A percentile compares a stretch with the other conserved stretches of the same genome.
phyloP scores from a whole-genome alignment of 75 land plant species.

The Pinus albicaulis region DNA sequence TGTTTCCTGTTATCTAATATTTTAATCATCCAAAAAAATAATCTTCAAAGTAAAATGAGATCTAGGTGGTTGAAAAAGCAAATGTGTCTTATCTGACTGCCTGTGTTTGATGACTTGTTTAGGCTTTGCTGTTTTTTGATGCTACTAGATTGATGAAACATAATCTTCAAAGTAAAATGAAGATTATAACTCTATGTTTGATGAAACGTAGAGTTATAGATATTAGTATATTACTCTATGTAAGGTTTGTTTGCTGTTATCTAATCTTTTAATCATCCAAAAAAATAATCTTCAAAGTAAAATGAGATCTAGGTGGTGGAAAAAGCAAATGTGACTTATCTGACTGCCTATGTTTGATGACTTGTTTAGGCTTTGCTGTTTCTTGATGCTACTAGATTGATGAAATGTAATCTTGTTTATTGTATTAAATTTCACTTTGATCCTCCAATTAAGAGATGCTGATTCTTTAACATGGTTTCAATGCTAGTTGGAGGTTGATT shows the following conservation, averaged over 20 bases:
- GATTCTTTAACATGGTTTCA: background rate
- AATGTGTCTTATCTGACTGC: background rate
- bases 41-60: background rate
- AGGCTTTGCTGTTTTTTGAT: background rate
- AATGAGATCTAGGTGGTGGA: background rate
- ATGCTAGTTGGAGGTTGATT: background rate
- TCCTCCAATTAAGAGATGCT: background rate
- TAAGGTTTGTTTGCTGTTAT: background rate
- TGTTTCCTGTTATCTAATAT: background rate
- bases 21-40: background rate
- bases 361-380: background rate
- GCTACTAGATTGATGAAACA: background rate
- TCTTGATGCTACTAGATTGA: background rate
- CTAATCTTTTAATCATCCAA: background rate
- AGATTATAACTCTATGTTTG: too few relatives aligned
- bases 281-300: background rate
- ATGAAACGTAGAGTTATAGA: too few relatives aligned
- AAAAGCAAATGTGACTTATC: background rate
- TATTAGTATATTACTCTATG: background rate
- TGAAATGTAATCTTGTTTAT: background rate
- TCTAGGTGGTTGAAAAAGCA: background rate
- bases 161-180: background rate
- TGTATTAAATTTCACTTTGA: background rate
- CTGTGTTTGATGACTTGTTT: background rate
- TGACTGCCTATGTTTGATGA: background rate